Percentiles rank a stretch among this genome's conserved stretches.
Evolutionary conservation across 1,284 basidiomycete genomes (phyloP).

Genomic region (Limonomyces culmigenus): DNA sequence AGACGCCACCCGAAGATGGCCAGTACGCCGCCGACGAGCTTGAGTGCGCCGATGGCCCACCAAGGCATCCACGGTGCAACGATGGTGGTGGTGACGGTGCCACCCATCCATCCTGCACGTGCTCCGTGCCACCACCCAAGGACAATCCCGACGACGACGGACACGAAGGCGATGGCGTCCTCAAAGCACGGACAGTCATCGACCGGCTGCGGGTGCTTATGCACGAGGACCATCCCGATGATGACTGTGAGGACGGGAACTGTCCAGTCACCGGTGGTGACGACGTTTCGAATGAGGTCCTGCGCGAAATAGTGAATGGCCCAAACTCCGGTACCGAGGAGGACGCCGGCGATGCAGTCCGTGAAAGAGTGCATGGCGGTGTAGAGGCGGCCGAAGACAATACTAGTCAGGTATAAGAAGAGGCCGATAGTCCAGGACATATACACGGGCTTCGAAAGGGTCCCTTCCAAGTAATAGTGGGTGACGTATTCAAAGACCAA

Average conservation of each 20-base stretch:
- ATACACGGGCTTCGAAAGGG: slow-evolving; percentile 19
- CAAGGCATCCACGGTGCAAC: slow-evolving; percentile 36
- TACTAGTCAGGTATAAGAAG: slow-evolving; percentile 50
- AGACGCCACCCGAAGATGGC: slow-evolving; percentile 78
- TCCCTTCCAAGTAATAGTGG: slow-evolving; percentile 21
- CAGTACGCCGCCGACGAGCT: slow-evolving; percentile 51
- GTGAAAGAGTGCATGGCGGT: slow-evolving; percentile 83
- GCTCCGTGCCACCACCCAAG: slow-evolving; percentile 47
- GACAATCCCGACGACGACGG: slow-evolving; percentile 67
- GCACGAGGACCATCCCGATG: slow-evolving; percentile 56
- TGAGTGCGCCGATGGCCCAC: slow-evolving; percentile 38
- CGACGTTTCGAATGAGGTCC: slow-evolving; percentile 29
- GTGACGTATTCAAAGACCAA: slow-evolving; percentile 49
- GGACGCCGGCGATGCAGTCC: slow-evolving; percentile 53
- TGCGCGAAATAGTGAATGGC: slow-evolving; percentile 24
- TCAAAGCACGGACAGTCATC: slow-evolving; percentile 98
- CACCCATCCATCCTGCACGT: slow-evolving; percentile 20
- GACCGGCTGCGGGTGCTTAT: slow-evolving; percentile 83
- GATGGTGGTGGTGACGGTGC: slow-evolving; percentile 14
- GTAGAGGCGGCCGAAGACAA: slow-evolving; percentile 83
- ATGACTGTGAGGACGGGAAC: slow-evolving; percentile 59
- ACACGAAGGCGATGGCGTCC: slow-evolving; percentile 86
- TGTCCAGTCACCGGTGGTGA: slow-evolving; percentile 31
- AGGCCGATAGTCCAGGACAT: slow-evolving; percentile 27
- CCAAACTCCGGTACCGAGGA: slow-evolving; percentile 59